Conservation (phyloP, 768 basidiomycete species). For the Trametes cinnabarina region DNA sequence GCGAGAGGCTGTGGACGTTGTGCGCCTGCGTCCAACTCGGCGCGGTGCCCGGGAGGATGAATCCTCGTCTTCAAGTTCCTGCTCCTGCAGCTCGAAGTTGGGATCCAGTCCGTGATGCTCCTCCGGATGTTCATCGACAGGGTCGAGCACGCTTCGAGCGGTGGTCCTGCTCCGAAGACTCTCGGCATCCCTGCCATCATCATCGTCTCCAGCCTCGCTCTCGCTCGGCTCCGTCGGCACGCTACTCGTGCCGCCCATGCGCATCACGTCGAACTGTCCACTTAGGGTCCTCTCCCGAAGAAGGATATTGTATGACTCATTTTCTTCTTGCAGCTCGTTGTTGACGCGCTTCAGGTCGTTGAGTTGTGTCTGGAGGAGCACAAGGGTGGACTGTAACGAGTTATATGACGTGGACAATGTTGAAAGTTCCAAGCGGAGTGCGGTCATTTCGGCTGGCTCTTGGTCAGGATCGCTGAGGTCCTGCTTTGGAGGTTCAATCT, state of each 20-base stretch:
- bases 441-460: slow-evolving; percentile 86
- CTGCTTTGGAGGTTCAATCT: slow-evolving; percentile 34
- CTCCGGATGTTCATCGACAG: slow-evolving; percentile 50
- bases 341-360: slow-evolving; percentile 87
- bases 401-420: slow-evolving; percentile 83
- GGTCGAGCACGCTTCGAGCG: slow-evolving; percentile 56
- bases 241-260: slow-evolving; percentile 42
- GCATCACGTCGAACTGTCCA: slow-evolving; percentile 80
- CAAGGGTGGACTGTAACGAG: slow-evolving; percentile 79
- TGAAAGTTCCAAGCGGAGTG: slow-evolving; percentile 78
- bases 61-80: slow-evolving; percentile 7
- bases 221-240: slow-evolving; percentile 38
- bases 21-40: slow-evolving; percentile 17
- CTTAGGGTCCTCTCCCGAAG: slow-evolving; percentile 87
- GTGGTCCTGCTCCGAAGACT: slow-evolving; percentile 57
- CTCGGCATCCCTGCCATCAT: slow-evolving; percentile 32
- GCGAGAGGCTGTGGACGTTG: slow-evolving; percentile 35
- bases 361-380: slow-evolving; percentile 82
- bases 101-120: slow-evolving; percentile 42
- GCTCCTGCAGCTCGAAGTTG: slow-evolving; percentile 29
- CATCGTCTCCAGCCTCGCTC: slow-evolving; percentile 28
- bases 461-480: slow-evolving; percentile 62
- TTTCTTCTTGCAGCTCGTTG: slow-evolving; percentile 88
- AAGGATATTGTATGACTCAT: slow-evolving; percentile 94
- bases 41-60: slow-evolving; percentile 5